Base-by-base conservation (phyloP, 208 protist species). In the Leishmania braziliensis region DNA sequence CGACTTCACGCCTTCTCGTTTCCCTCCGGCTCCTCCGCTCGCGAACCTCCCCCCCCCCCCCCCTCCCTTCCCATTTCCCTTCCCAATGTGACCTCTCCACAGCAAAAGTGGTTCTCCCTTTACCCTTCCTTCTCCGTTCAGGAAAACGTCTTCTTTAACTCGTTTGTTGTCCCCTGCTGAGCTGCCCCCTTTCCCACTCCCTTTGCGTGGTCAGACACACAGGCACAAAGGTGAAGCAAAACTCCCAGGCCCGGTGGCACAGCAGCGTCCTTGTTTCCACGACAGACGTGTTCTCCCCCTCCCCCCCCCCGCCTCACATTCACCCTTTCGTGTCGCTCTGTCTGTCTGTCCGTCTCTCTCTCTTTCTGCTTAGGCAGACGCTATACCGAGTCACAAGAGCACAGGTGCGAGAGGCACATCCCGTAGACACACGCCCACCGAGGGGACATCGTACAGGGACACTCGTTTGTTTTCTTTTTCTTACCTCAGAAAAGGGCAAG, bases 141-240 rank as follows among this genome's bases (percentile, higher is more conserved):
- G 16, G 48, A 23, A 69, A 39, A 53, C 6, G 5, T n/a, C 9
- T 12, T 72, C 46, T 53, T 53, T 6, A 72, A 20, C 23, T 23
- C 36, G 18, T 23, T 33, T n/a, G 43, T 72, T 51, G 14, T n/a
- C 6, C 3, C 68, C 18, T 10, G 33, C 36, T 53, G 68, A 72
- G 18, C n/a, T 5, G 0, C 68, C 43, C 10, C 18, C 43, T 10
- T 53, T 71, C 48, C 18, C 48, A 39, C 48, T 16, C 1, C 46
- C 33, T 72, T 33, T 23, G 43, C 36, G 68, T 72, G 68, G 68
- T 51, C 29, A 12, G n/a, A 14, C 71, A 39, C 71, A 75, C 71
- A 26, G 14, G 48, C 14, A 29, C 20, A 75, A 23, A 43, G 26
- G 36, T n/a, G 8, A 50, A 53, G 33, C 12, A 39, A 50, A 29